Percentiles rank a stretch among this genome's conserved stretches.
phyloP scores from a whole-genome alignment of 768 basidiomycete species.

The Pisolithus sp. region DNA sequence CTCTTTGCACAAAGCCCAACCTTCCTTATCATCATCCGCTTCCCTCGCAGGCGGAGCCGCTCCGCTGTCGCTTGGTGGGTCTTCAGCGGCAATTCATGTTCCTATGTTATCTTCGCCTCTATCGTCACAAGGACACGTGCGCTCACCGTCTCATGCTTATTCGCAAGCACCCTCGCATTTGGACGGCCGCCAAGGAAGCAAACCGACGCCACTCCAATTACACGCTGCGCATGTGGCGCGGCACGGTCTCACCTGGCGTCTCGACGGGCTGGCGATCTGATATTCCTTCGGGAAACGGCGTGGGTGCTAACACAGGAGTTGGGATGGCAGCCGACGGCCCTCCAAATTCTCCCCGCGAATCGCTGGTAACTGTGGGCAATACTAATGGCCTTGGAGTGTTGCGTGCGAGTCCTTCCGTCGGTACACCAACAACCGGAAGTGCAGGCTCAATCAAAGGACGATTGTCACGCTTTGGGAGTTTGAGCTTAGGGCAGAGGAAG shows the following conservation, averaged over 20 bases:
- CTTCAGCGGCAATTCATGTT: slow-evolving; percentile 37
- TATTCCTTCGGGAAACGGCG: slow-evolving; percentile 5
- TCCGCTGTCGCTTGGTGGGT: slow-evolving; percentile 46
- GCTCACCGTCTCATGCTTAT: background rate
- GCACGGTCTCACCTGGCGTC: slow-evolving; percentile 78
- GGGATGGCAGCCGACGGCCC: slow-evolving; percentile 15
- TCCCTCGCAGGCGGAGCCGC: background rate
- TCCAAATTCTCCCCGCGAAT: slow-evolving; percentile 57
- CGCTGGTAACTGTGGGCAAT: slow-evolving; percentile 67
- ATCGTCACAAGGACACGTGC: slow-evolving; percentile 8
- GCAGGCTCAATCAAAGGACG: slow-evolving; percentile 66
- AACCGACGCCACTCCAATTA: slow-evolving; percentile 72
- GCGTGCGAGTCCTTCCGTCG: slow-evolving; percentile 35
- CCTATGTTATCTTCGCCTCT: slow-evolving; percentile 37
- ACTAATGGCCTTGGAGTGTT: slow-evolving; percentile 20
- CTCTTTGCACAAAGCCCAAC: slow-evolving; percentile 42
- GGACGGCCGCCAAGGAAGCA: slow-evolving; percentile 25
- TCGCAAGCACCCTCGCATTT: background rate
- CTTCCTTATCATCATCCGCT: slow-evolving; percentile 36
- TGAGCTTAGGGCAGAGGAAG: slow-evolving; percentile 38
- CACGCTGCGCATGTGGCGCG: slow-evolving; percentile 77
- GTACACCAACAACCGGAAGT: slow-evolving; percentile 62
- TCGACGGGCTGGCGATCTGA: slow-evolving; percentile 68
- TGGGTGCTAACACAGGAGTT: slow-evolving; percentile 33
- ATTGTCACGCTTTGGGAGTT: slow-evolving; percentile 70